Evolutionary conservation across 257 asterid genomes (phyloP), one percentile per base, ranked within the genome.

Genomic region (Oldenlandia corymbosa): DNA sequence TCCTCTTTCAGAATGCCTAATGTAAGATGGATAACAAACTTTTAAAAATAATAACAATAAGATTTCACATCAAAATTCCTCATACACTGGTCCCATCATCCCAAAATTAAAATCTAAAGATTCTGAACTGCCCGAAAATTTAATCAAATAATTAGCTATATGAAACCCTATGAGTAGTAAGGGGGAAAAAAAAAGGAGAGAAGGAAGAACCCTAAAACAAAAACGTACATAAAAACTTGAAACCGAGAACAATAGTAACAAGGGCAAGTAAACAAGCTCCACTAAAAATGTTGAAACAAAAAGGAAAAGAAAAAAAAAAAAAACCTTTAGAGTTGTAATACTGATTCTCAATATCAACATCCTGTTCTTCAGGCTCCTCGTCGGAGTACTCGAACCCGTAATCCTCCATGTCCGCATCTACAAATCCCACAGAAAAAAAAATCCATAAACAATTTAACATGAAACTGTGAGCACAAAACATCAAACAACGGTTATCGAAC

Each of bases 391-490:
- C 97, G 68, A 93, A 93, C 42, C 97, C 99, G 66, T 90, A 93
- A 67, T 93, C 97, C 80, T 93, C 99, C 97, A 93, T 90, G 79
- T 93, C 99, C 63, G 95, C 97, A 76, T 89, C 94, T 89, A 69
- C 75, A 64, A 72, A 64, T 32, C 66, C 64, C 61, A 72, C 60
- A 42, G 65, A 21, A 7, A 66, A 27, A 39, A 67, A 46, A 1
- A 31, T 23, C 0, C 31, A 18, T 68, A 30, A 63, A 47, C 16
- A 69, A 45, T 17, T 27, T 24, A 24, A n/a, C 58, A 13, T 5
- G 36, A 52, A 24, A 24, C 48, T 62, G 16, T 65, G 32, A 14
- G 18, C 46, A 32, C 68, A 41, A 66, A 27, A 36, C 41, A 60
- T 41, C n/a, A 47, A 62, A n/a, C n/a, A n/a, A n/a, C n/a, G n/a